Base-by-base conservation (phyloP, 179 eudicot genomes). In the Spergularia azorica region DNA sequence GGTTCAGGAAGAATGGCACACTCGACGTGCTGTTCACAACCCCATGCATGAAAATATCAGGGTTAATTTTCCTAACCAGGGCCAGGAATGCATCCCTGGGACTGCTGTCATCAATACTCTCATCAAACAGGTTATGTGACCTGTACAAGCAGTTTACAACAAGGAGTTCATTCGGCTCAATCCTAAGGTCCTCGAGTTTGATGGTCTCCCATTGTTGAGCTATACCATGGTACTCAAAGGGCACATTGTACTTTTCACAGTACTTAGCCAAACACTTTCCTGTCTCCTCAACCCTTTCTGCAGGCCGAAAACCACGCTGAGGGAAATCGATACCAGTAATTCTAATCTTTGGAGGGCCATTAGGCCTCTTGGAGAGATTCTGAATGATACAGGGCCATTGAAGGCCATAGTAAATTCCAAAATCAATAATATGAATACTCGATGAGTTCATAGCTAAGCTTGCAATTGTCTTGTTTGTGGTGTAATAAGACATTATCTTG, bases 281-380 rank as follows among this genome's bases (percentile, higher is more conserved):
- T 2, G 95, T 87, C 46, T 84, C 93, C 66, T 89, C 86, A 32
- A 92, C 76, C 73, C 87, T 71, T 56, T 86, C 87, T 5, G 89
- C 74, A 5, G 97, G 95, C 17, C 90, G 85, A 61, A 88, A 90
- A 14, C 97, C 97, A 10, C 86, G 79, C 43, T 80, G 82, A 36
- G 97, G 97, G 73, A 89, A 73, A 54, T 92, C 97, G 32, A 92
- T 85, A 0, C 92, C 95, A 1, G 97, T 92, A 46, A 92, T 83
- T 2, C 90, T 84, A 12, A 92, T 86, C 80, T 72, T 83, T 13
- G 90, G 89, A 10, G 95, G 97, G 0, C 97, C 93, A 68, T 81
- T 89, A 3, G 86, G 85, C 71, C 88, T 78, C 59, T 71, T 73
- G 2, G 92, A 80, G 6, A 92, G 88, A 15, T 79, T 80, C 16